Percentiles rank a stretch among this genome's conserved stretches.
Conservation (phyloP, 2,329 filamentous ascomycete genomes). For the Leptographium procerum region DNA sequence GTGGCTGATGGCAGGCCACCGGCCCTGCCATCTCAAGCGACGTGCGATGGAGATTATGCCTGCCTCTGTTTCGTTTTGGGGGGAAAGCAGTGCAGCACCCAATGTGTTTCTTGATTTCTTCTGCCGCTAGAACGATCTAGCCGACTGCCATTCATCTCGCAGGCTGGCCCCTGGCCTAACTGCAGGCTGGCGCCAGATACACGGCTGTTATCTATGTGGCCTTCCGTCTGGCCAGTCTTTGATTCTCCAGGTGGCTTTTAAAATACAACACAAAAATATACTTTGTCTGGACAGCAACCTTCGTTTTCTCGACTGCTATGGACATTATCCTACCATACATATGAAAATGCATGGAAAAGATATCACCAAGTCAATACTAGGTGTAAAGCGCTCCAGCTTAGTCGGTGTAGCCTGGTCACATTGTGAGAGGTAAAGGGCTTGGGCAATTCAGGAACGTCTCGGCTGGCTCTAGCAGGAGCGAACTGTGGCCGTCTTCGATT, state of each 20-base stretch:
- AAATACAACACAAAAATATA: not conserved
- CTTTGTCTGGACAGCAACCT: not conserved
- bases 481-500: not conserved
- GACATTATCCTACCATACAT: not conserved
- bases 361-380: not conserved
- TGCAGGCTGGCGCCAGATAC: not conserved
- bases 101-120: not conserved
- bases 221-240: not conserved
- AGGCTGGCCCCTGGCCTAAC: not conserved
- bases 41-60: not conserved
- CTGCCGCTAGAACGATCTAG: not conserved
- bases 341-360: not conserved
- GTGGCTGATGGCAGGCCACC: not conserved
- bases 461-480: not conserved
- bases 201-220: not conserved
- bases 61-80: not conserved
- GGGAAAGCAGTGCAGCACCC: not conserved
- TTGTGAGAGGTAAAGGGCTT: not conserved
- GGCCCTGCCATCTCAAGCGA: not conserved
- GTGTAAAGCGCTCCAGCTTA: not conserved
- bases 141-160: not conserved
- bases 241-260: not conserved
- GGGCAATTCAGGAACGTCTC: not conserved
- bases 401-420: not conserved
- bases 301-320: not conserved